Evolutionary conservation across 306 rosid species (phyloP).

Genomic region (Acacia confusa): DNA sequence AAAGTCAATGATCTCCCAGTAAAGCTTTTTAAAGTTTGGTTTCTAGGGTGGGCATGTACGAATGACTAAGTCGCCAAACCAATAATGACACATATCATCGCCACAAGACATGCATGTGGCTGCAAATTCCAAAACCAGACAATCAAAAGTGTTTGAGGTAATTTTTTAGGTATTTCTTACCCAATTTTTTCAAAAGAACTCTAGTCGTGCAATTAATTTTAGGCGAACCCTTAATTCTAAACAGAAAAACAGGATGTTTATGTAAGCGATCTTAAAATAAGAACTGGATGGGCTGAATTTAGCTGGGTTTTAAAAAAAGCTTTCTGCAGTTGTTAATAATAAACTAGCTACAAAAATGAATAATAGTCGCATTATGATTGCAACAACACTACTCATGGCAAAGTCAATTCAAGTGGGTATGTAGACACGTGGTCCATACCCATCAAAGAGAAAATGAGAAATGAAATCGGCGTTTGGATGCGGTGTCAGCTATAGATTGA

Average conservation of each 20-base stretch:
- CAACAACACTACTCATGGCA: background rate
- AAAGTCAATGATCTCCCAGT: constrained; percentile 41
- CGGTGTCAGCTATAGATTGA: background rate
- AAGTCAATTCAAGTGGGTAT: constrained; percentile 21
- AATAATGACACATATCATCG: constrained; percentile 1
- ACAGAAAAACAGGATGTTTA: constrained; percentile 4
- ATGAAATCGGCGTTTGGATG: background rate
- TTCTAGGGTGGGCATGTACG: constrained; percentile 40
- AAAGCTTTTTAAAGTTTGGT: constrained; percentile 7
- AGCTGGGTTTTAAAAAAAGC: background rate
- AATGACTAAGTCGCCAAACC: constrained; percentile 29
- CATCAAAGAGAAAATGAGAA: background rate
- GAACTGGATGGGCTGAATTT: background rate
- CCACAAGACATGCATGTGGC: constrained; percentile 24
- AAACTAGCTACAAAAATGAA: background rate
- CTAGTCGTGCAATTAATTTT: background rate
- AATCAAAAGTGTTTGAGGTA: constrained; percentile 6
- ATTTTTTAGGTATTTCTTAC: background rate
- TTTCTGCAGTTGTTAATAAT: background rate
- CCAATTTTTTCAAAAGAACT: background rate
- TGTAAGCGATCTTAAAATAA: background rate
- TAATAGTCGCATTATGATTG: background rate
- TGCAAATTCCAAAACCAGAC: constrained; percentile 7
- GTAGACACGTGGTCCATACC: constrained; percentile 16
- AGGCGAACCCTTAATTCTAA: background rate